phyloP scores from a whole-genome alignment of 257 asterid species.

The Misopates orontium region DNA sequence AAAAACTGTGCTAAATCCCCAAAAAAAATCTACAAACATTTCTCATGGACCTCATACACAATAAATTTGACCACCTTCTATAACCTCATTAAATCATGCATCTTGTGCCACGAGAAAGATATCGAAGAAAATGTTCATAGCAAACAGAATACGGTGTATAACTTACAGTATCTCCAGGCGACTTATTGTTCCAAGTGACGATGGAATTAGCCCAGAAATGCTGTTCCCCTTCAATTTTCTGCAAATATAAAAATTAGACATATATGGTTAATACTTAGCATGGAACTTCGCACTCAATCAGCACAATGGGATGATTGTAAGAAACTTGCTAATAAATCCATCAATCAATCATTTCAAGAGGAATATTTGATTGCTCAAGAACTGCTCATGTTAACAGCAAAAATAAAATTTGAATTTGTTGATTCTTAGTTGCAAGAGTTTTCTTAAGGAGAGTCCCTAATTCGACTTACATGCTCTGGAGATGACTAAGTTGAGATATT shows the following conservation, averaged over 20 bases:
- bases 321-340: no score
- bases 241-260: conserved; percentile 26
- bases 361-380: not conserved
- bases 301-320: not conserved
- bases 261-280: no score
- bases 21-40: no score
- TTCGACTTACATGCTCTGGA: conserved; percentile 88
- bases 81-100: not conserved
- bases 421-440: conserved; percentile 4
- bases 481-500: conserved; percentile 73
- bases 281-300: not conserved
- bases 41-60: no score
- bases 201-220: conserved; percentile 77
- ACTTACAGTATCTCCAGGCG: conserved; percentile 65
- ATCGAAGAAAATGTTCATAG: conserved; percentile 9
- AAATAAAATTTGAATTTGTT: not conserved
- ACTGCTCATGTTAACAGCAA: not conserved
- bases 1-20: no score
- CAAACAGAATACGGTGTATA: not conserved
- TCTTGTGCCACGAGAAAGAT: conserved; percentile 11
- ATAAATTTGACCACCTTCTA: no score
- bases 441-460: conserved; percentile 13
- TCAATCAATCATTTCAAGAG: not conserved
- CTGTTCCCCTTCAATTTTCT: conserved; percentile 95
- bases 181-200: conserved; percentile 69